phyloP scores from a whole-genome alignment of 495 filamentous ascomycete species.

The Neurospora pannonica region DNA sequence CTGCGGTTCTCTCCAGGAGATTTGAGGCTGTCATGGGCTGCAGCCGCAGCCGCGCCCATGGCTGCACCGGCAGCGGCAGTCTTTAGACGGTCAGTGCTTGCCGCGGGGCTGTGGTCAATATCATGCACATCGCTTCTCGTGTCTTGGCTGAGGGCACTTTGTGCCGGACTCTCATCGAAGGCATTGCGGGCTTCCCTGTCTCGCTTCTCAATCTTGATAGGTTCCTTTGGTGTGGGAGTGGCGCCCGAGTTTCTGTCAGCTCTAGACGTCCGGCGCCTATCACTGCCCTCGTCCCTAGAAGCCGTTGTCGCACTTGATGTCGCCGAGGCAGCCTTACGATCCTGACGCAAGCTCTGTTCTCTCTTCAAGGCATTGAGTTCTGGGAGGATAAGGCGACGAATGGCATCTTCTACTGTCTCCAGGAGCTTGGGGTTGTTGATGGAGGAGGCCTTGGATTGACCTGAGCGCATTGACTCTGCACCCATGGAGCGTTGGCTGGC shows the following conservation, averaged over 20 bases:
- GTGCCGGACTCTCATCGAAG: conserved; percentile 43
- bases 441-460: conserved; percentile 65
- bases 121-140: conserved; percentile 25
- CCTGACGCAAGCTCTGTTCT: conserved; percentile 60
- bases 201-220: conserved; percentile 28
- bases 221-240: conserved; percentile 23
- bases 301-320: conserved; percentile 47
- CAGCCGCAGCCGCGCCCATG: conserved; percentile 22
- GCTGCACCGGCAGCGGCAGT: conserved; percentile 27
- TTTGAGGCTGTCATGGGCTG: conserved; percentile 22
- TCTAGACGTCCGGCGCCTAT: conserved; percentile 30
- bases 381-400: conserved; percentile 81
- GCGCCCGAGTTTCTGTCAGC: conserved; percentile 15
- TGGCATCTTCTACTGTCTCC: conserved; percentile 92
- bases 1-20: conserved; percentile 37
- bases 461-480: conserved; percentile 65
- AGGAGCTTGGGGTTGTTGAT: conserved; percentile 95
- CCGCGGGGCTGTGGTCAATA: conserved; percentile 33
- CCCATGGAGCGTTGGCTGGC: conserved; percentile 61
- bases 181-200: conserved; percentile 49
- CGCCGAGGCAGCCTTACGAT: conserved; percentile 46
- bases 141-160: conserved; percentile 33
- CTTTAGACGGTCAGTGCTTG: conserved; percentile 28
- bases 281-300: conserved; percentile 51
- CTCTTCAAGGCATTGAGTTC: conserved; percentile 86